Evolutionary conservation across 768 basidiomycete species (phyloP).

Genomic region (Lactarius deliciosus): DNA sequence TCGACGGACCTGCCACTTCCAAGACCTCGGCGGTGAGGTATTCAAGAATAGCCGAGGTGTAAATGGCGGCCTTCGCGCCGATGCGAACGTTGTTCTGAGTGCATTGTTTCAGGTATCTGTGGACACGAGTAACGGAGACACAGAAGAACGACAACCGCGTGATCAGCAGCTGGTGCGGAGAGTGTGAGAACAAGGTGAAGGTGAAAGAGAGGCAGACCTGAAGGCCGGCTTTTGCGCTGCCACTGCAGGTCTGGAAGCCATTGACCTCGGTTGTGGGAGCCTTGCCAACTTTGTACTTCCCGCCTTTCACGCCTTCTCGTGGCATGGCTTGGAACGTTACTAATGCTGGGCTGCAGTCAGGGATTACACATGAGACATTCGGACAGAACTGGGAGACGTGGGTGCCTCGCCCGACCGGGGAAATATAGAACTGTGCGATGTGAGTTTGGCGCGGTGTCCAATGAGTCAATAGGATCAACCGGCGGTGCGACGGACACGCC

Average conservation of each 20-base stretch:
- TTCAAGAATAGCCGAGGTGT: slow-evolving; percentile 81
- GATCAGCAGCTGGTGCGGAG: not conserved
- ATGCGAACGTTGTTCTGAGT: slow-evolving; percentile 94
- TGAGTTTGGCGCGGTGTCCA: not conserved
- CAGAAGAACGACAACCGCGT: slow-evolving; percentile 33
- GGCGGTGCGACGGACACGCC: not conserved
- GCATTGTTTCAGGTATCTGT: slow-evolving; percentile 85
- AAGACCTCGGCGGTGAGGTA: not conserved
- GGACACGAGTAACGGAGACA: slow-evolving; percentile 98
- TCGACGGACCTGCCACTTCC: not conserved
- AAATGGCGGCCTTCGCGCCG: slow-evolving; percentile 94
- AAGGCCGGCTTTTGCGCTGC: slow-evolving; percentile 28
- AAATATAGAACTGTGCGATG: not conserved
- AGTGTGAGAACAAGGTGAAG: not conserved
- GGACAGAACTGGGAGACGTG: not conserved
- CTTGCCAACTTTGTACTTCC: too few relatives aligned
- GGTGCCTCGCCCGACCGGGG: not conserved
- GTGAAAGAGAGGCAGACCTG: slow-evolving; percentile 5
- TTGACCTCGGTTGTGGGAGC: not conserved
- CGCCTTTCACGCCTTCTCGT: slow-evolving; percentile 7
- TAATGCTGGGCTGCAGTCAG: too few relatives aligned
- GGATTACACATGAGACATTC: not conserved
- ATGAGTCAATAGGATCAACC: not conserved
- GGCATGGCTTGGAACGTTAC: not conserved
- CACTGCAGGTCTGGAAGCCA: slow-evolving; percentile 22